Evolutionary conservation across 345 rosid species (phyloP).

Genomic region (Dipteronia sinensis): DNA sequence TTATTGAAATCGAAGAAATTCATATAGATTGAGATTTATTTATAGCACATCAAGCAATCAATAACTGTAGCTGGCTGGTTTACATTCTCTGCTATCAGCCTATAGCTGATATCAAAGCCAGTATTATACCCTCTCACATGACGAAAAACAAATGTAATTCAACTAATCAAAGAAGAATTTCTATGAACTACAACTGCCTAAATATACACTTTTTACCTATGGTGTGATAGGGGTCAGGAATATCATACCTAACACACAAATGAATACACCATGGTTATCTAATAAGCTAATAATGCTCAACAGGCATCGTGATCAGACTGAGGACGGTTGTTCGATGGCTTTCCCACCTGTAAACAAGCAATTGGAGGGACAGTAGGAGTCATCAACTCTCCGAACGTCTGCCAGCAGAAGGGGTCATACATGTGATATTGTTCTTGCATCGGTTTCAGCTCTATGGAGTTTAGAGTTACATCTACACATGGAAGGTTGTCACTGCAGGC

Average conservation of each 20-base stretch:
- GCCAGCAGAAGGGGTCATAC: conserved; percentile 93
- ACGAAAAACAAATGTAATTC: conserved; percentile 11
- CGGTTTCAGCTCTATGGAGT: conserved; percentile 71
- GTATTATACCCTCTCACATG: conserved; percentile 17
- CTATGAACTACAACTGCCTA: conserved; percentile 26
- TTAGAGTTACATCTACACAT: conserved; percentile 74
- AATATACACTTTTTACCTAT: conserved; percentile 36
- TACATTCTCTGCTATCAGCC: conserved; percentile 23
- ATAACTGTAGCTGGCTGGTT: conserved; percentile 17
- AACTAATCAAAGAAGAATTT: conserved; percentile 23
- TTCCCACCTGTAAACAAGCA: conserved; percentile 79
- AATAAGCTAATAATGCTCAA: conserved; percentile 33
- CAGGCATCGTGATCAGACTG: conserved; percentile 66
- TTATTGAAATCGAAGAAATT: neutral
- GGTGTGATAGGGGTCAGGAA: conserved; percentile 60
- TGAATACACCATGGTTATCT: conserved; percentile 34
- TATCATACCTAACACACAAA: conserved; percentile 55
- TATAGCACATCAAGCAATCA: conserved; percentile 26
- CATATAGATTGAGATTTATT: conserved; percentile 6
- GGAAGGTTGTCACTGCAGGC: conserved; percentile 94
- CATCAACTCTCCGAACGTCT: conserved; percentile 75
- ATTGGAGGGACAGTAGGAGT: conserved; percentile 88
- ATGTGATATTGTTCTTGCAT: conserved; percentile 68
- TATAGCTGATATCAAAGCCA: conserved; percentile 18
- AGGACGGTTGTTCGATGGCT: conserved; percentile 71